These are phyloP conservation scores for Chlamydomonas eustigma DNA, from an alignment of 139 green algal genomes.

Conservation along the genomic window DNA sequence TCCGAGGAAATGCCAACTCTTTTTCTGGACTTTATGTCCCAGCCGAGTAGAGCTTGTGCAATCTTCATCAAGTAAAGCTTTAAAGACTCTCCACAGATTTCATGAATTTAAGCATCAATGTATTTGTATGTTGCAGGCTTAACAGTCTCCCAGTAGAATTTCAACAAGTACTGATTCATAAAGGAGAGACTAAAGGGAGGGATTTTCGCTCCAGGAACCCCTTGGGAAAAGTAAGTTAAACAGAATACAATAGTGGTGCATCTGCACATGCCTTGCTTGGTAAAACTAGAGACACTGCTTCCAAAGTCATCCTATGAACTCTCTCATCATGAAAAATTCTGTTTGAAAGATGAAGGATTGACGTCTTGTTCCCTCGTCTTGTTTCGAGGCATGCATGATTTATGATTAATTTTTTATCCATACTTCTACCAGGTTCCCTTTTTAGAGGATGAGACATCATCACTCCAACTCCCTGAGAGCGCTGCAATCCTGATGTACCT, in stretches of 20 bases:
- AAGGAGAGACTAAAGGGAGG: neutral
- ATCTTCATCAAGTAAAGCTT: neutral
- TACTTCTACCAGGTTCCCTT: slow-evolving; percentile 4
- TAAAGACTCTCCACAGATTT: neutral
- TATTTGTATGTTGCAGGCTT: neutral
- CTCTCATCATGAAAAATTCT: no score
- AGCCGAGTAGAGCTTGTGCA: neutral
- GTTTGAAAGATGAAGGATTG: no score
- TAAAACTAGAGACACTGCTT: no score
- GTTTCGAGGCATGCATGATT: no score
- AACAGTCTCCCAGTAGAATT: neutral
- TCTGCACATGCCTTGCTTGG: no score
- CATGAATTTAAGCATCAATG: neutral
- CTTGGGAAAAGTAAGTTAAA: neutral
- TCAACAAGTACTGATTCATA: neutral
- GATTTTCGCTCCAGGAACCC: neutral
- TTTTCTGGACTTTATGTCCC: neutral
- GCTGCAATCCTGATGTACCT: slow-evolving; percentile 5
- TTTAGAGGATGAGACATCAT: neutral
- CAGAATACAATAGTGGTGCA: no score
- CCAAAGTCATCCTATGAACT: no score
- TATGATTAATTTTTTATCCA: no score
- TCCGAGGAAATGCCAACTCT: neutral
- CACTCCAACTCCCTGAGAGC: neutral
- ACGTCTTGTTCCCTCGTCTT: no score